These are phyloP conservation scores for Wickerhamomyces hampshirensis DNA, from an alignment of 805 yeast species.

Conservation along the genomic window DNA sequence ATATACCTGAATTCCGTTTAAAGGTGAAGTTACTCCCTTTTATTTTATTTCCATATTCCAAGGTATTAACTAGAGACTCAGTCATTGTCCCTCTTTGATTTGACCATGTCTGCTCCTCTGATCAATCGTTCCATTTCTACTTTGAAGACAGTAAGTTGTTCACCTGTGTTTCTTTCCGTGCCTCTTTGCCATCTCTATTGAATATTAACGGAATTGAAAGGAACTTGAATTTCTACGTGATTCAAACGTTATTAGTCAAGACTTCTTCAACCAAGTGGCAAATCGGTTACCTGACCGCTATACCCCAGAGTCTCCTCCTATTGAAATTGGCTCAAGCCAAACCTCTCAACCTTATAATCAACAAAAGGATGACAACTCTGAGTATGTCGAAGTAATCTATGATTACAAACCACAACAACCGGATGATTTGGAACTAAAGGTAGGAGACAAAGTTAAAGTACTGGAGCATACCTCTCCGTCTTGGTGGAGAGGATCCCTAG, in stretches of 20 bases:
- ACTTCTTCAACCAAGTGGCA: slow-evolving; percentile 46
- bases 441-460: slow-evolving; percentile 68
- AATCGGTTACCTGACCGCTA: slow-evolving; percentile 54
- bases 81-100: no score
- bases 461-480: slow-evolving; percentile 71
- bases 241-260: slow-evolving; percentile 62
- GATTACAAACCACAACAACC: slow-evolving; percentile 70
- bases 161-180: background rate
- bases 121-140: slow-evolving; percentile 77
- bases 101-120: slow-evolving; percentile 46
- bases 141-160: slow-evolving; percentile 42
- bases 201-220: slow-evolving; percentile 12
- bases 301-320: slow-evolving; percentile 44
- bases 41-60: no score
- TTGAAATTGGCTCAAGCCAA: slow-evolving; percentile 28
- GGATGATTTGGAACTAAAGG: slow-evolving; percentile 61
- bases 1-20: no score
- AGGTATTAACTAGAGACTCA: no score
- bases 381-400: slow-evolving; percentile 64
- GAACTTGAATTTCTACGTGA: slow-evolving; percentile 79
- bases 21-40: no score
- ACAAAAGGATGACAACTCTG: slow-evolving; percentile 25
- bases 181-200: background rate
- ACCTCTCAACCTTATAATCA: slow-evolving; percentile 15
- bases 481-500: slow-evolving; percentile 84